These are phyloP conservation scores for Staphylotrichum longicolle DNA, from an alignment of 495 filamentous ascomycete genomes.

Conservation along the genomic window DNA sequence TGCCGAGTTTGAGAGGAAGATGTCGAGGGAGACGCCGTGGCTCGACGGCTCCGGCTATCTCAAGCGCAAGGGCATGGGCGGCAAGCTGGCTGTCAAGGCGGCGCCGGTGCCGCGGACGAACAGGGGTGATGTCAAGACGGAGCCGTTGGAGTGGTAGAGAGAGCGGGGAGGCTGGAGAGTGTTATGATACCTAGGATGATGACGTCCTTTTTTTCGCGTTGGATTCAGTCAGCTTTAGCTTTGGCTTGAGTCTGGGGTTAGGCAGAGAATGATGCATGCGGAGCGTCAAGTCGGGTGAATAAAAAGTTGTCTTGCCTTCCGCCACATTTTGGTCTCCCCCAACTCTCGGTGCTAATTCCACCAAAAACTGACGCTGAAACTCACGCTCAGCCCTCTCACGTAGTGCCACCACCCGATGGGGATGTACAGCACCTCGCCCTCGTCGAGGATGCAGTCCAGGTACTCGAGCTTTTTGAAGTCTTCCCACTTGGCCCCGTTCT, in stretches of 20 bases:
- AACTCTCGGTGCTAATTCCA: constrained; percentile 60
- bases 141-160: constrained; percentile 84
- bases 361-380: constrained; percentile 98
- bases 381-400: constrained; percentile 78
- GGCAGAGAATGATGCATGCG: constrained; percentile 11
- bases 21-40: constrained; percentile 82
- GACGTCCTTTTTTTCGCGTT: not conserved
- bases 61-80: constrained; percentile 61
- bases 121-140: constrained; percentile 75
- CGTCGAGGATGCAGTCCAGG: constrained; percentile 73
- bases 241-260: not conserved
- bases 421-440: constrained; percentile 86
- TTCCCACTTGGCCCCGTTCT: constrained; percentile 20
- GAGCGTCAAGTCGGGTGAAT: not conserved
- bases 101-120: constrained; percentile 88
- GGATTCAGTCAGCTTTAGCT: not conserved
- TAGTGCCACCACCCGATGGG: constrained; percentile 99
- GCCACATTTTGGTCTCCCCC: not conserved
- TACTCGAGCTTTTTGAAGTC: constrained; percentile 61
- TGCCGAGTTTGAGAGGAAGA: constrained; percentile 71
- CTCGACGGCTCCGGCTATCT: constrained; percentile 87
- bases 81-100: constrained; percentile 74
- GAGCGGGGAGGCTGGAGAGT: not conserved
- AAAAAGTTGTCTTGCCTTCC: not conserved
- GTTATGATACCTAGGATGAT: constrained; percentile 16